Conservation (phyloP, 1,284 basidiomycete species). For the Tilletia walkeri region DNA sequence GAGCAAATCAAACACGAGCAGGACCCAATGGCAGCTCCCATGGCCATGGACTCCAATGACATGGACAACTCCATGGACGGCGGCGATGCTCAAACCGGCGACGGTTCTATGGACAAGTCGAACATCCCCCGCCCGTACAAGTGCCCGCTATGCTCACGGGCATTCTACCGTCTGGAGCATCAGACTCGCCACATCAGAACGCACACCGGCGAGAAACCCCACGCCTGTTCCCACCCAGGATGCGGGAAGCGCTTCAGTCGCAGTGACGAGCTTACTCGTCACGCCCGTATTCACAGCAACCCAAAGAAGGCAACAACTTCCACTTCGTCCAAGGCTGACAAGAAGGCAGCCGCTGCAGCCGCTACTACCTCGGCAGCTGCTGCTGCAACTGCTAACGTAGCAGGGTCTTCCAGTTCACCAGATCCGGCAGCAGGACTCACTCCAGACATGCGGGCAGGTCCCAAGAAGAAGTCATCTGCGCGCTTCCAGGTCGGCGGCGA, state of each 20-base stretch:
- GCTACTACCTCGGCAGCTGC: constrained; percentile 25
- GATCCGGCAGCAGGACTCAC: not conserved
- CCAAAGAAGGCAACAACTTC: constrained; percentile 40
- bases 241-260: constrained; percentile 98
- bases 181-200: constrained; percentile 97
- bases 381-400: too few relatives aligned
- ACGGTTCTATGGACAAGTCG: constrained; percentile 46
- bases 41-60: too few relatives aligned
- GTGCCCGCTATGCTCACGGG: constrained; percentile 52
- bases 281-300: constrained; percentile 82
- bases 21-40: too few relatives aligned
- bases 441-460: not conserved
- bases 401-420: constrained; percentile 1
- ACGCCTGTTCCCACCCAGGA: constrained; percentile 84
- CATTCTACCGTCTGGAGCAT: constrained; percentile 53
- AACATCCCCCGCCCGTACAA: constrained; percentile 55
- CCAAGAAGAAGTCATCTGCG: constrained; percentile 16
- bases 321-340: constrained; percentile 4
- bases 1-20: too few relatives aligned
- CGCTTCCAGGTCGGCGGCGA: constrained; percentile 15
- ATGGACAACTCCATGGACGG: too few relatives aligned
- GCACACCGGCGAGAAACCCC: constrained; percentile 96
- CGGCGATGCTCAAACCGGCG: not conserved
- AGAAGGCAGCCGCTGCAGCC: constrained; percentile 17
- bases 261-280: constrained; percentile 93